phyloP scores from a whole-genome alignment of 1,284 basidiomycete species.

The Sanghuangporus weigelae region DNA sequence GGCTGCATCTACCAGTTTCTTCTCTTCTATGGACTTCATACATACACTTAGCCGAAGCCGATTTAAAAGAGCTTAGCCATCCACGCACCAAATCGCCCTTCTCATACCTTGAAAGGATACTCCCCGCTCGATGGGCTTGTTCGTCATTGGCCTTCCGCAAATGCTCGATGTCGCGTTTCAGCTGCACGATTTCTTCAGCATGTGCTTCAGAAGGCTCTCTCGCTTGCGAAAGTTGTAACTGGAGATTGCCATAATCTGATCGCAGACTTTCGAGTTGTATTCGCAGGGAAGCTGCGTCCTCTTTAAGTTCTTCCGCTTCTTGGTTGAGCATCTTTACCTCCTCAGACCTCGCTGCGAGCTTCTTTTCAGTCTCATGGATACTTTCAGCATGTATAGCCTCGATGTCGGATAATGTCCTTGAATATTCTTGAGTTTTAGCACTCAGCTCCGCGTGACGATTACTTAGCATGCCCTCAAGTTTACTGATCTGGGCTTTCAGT shows the following conservation, averaged over 20 bases:
- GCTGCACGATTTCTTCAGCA: conserved; percentile 6
- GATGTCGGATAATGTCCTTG: background rate
- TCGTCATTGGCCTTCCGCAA: conserved; percentile 25
- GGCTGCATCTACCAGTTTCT: conserved; percentile 29
- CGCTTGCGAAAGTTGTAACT: conserved; percentile 4
- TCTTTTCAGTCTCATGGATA: background rate
- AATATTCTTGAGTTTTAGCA: background rate
- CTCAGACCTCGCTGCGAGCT: background rate
- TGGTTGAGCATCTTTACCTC: background rate
- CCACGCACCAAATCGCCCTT: conserved; percentile 30
- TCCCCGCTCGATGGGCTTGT: conserved; percentile 25
- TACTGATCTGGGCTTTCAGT: background rate
- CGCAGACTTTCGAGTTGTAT: background rate
- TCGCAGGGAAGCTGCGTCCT: background rate
- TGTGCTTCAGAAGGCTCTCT: conserved; percentile 4
- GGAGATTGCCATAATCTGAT: background rate
- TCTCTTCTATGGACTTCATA: conserved; percentile 31
- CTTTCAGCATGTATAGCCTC: background rate
- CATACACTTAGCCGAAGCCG: background rate
- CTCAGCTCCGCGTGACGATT: background rate
- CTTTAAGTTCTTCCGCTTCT: background rate
- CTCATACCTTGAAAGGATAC: conserved; percentile 31
- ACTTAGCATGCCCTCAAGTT: background rate
- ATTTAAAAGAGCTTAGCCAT: background rate
- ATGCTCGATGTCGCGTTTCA: conserved; percentile 23